phyloP scores from a whole-genome alignment of 129 eudicot species.

The Oenanthe sinensis region DNA sequence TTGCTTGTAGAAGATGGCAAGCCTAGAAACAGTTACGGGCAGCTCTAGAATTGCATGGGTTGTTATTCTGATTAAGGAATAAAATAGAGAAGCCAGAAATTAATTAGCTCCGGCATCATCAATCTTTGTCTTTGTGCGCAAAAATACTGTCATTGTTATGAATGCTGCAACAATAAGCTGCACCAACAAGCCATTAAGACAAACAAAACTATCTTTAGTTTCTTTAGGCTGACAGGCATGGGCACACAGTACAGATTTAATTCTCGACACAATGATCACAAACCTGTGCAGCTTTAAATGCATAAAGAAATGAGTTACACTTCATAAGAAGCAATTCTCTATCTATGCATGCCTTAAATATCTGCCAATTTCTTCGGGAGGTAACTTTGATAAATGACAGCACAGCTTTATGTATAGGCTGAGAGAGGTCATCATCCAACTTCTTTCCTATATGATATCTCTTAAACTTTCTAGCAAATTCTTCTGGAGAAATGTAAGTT shows the following conservation, averaged over 20 bases:
- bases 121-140: conserved; percentile 2
- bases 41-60: conserved; percentile 10
- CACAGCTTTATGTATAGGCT: conserved; percentile 7
- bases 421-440: conserved; percentile 6
- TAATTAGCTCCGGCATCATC: background rate
- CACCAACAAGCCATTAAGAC: background rate
- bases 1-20: conserved; percentile 17
- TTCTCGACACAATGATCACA: background rate
- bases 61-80: conserved; percentile 9
- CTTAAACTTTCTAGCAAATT: conserved; percentile 5
- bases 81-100: conserved; percentile 8
- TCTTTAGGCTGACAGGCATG: background rate
- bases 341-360: conserved; percentile 16
- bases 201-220: background rate
- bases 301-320: conserved; percentile 17
- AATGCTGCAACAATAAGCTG: conserved; percentile 16
- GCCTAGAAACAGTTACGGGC: conserved; percentile 12
- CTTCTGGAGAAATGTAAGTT: conserved; percentile 2
- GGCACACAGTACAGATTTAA: background rate
- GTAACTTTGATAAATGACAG: conserved; percentile 3
- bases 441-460: conserved; percentile 6
- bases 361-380: conserved; percentile 13
- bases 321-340: conserved; percentile 21
- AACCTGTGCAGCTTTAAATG: conserved; percentile 16
- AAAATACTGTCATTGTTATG: conserved; percentile 17